Evolutionary conservation across 495 filamentous ascomycete genomes (phyloP).

Genomic region (Aspergillus biplanus): DNA sequence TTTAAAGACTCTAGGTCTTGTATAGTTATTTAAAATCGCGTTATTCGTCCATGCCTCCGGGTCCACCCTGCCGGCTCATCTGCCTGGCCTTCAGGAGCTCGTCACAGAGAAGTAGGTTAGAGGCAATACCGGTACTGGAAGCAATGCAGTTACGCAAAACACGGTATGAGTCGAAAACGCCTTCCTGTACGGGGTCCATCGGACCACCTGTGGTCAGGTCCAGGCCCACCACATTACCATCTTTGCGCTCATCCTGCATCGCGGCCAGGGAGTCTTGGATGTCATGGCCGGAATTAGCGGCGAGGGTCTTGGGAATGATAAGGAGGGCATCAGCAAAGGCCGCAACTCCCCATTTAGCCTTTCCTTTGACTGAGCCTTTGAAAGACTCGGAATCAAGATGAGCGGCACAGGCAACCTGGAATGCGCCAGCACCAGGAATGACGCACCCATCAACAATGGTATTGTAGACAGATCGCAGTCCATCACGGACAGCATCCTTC

Average conservation of each 20-base stretch:
- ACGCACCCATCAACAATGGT: slow-evolving; percentile 97
- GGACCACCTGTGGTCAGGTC: slow-evolving; percentile 84
- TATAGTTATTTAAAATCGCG: slow-evolving; percentile 24
- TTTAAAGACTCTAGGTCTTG: neutral
- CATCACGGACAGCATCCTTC: slow-evolving; percentile 96
- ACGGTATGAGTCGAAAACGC: slow-evolving; percentile 95
- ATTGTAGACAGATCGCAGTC: slow-evolving; percentile 93
- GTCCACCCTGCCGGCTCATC: slow-evolving; percentile 65
- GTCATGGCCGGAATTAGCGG: slow-evolving; percentile 94
- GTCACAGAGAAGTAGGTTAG: slow-evolving; percentile 93
- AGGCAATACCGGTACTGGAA: slow-evolving; percentile 91
- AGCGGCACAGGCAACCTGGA: slow-evolving; percentile 92
- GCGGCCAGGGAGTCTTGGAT: slow-evolving; percentile 88
- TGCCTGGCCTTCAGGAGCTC: slow-evolving; percentile 97
- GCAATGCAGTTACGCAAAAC: slow-evolving; percentile 92
- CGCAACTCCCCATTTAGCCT: slow-evolving; percentile 91
- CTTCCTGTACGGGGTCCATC: slow-evolving; percentile 93
- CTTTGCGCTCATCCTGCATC: slow-evolving; percentile 80
- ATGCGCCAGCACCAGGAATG: slow-evolving; percentile 91
- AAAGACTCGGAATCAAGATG: slow-evolving; percentile 84
- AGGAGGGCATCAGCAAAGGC: slow-evolving; percentile 94
- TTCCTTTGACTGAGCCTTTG: slow-evolving; percentile 88
- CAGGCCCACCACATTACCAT: slow-evolving; percentile 86
- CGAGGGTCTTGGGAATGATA: slow-evolving; percentile 95
- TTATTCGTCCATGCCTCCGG: slow-evolving; percentile 53